Evolutionary conservation across 257 asterid genomes (phyloP).

Genomic region (Rehmannia glutinosa): DNA sequence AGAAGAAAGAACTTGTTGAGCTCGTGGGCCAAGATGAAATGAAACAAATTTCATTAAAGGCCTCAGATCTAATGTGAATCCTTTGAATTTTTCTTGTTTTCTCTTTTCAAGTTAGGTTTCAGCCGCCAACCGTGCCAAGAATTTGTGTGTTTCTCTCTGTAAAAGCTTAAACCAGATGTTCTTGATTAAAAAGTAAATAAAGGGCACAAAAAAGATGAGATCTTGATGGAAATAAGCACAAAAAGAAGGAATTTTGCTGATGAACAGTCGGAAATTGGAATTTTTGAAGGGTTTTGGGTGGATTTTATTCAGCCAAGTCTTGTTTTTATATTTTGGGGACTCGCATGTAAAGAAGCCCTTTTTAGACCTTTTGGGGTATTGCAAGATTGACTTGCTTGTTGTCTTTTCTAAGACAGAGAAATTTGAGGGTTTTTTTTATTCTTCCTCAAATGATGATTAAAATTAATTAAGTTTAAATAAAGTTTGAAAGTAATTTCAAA

Average conservation of each 20-base stretch:
- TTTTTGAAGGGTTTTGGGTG: neutral
- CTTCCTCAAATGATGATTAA: neutral
- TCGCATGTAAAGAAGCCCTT: too few relatives aligned
- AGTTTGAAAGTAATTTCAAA: neutral
- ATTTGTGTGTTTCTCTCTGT: neutral
- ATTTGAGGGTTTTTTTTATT: neutral
- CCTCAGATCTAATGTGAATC: constrained; percentile 49
- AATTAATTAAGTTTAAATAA: neutral
- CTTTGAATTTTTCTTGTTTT: constrained; percentile 11
- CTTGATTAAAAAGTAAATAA: constrained; percentile 7
- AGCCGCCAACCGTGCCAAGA: constrained; percentile 22
- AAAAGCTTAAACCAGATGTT: neutral
- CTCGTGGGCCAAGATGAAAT: neutral
- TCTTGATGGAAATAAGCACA: neutral
- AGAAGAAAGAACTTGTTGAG: constrained; percentile 2
- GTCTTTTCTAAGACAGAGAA: constrained; percentile 9
- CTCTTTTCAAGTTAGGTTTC: constrained; percentile 21
- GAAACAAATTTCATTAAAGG: constrained; percentile 2
- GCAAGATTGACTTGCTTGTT: constrained; percentile 39
- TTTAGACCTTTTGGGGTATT: too few relatives aligned
- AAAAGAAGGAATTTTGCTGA: constrained; percentile 2
- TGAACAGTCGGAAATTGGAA: constrained; percentile 3
- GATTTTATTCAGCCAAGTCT: constrained; percentile 8
- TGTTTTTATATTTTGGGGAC: neutral
- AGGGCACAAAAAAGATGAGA: neutral